Conservation (phyloP, 768 basidiomycete genomes). For the Nidula microcarpa region DNA sequence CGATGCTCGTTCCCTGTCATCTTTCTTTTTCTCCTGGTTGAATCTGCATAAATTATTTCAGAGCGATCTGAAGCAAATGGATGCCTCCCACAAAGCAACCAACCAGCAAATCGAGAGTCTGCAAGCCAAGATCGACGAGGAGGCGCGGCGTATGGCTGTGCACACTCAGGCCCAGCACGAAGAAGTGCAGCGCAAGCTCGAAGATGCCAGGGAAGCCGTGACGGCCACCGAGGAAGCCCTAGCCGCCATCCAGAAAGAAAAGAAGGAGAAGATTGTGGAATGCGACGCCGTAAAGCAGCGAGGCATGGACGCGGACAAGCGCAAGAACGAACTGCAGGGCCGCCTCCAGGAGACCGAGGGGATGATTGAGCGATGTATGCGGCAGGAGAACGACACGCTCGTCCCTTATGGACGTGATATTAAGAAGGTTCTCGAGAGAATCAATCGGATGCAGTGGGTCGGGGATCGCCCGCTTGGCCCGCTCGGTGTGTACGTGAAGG, state of each 20-base stretch:
- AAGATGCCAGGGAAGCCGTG: slow-evolving; percentile 37
- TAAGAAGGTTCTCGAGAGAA: slow-evolving; percentile 49
- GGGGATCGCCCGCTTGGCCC: slow-evolving; percentile 76
- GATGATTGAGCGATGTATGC: slow-evolving; percentile 46
- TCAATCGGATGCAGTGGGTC: slow-evolving; percentile 52
- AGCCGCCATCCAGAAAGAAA: slow-evolving; percentile 24
- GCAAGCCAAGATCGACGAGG: slow-evolving; percentile 47
- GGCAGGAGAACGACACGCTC: slow-evolving; percentile 54
- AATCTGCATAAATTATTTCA: slow-evolving; percentile 15
- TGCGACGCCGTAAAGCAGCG: slow-evolving; percentile 25
- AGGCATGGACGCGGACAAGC: slow-evolving; percentile 32
- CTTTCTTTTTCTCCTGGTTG: neutral
- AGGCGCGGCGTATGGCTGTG: slow-evolving; percentile 48
- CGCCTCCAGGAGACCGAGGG: slow-evolving; percentile 43
- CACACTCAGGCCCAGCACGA: slow-evolving; percentile 64
- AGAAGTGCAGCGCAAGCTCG: slow-evolving; percentile 48
- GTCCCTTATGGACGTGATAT: slow-evolving; percentile 64
- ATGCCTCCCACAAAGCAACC: slow-evolving; percentile 26
- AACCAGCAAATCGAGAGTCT: slow-evolving; percentile 32
- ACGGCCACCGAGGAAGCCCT: slow-evolving; percentile 30
- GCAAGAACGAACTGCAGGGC: slow-evolving; percentile 24
- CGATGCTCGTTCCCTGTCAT: neutral
- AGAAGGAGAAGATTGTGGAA: slow-evolving; percentile 23
- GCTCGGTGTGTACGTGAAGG: slow-evolving; percentile 73
- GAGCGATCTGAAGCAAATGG: slow-evolving; percentile 51